Evolutionary conservation across 1,284 basidiomycete species (phyloP).

Genomic region (Leccinum discolor): DNA sequence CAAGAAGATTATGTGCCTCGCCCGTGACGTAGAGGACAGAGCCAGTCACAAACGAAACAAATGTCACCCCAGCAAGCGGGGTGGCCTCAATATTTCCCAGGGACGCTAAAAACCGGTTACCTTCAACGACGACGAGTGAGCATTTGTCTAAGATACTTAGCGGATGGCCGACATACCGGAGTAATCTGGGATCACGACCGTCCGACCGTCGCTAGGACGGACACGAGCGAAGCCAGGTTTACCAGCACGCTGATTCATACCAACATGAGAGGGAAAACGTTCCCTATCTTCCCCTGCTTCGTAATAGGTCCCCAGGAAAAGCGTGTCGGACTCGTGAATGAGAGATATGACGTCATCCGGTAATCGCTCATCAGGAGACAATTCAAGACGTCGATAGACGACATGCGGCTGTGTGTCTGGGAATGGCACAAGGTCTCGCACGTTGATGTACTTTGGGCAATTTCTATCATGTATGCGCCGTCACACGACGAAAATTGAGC

Average conservation of each 20-base stretch:
- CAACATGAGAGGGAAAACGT: constrained; percentile 55
- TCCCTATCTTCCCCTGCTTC: constrained; percentile 37
- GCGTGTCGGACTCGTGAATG: constrained; percentile 51
- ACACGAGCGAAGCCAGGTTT: constrained; percentile 61
- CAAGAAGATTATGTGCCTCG: constrained; percentile 51
- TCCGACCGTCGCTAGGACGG: constrained; percentile 51
- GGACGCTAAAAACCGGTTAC: constrained; percentile 61
- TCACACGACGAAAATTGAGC: neutral
- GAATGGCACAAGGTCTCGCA: constrained; percentile 47
- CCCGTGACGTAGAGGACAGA: constrained; percentile 66
- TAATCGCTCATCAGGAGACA: constrained; percentile 42
- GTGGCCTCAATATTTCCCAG: constrained; percentile 65
- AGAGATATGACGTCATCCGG: constrained; percentile 49
- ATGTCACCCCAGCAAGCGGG: constrained; percentile 53
- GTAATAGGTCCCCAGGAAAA: constrained; percentile 58
- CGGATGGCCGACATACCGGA: constrained; percentile 42
- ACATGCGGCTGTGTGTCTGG: constrained; percentile 40
- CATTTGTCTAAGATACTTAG: too few species aligned
- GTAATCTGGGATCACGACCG: constrained; percentile 61
- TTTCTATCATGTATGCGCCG: constrained; percentile 40
- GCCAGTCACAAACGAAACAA: constrained; percentile 56
- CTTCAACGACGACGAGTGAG: constrained; percentile 30
- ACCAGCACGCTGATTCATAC: constrained; percentile 67
- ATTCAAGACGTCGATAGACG: constrained; percentile 31
- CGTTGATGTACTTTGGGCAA: constrained; percentile 68